Evolutionary conservation across 768 basidiomycete genomes (phyloP), one percentile per base, ranked within the genome.

Genomic region (Exsudoporus frostii): DNA sequence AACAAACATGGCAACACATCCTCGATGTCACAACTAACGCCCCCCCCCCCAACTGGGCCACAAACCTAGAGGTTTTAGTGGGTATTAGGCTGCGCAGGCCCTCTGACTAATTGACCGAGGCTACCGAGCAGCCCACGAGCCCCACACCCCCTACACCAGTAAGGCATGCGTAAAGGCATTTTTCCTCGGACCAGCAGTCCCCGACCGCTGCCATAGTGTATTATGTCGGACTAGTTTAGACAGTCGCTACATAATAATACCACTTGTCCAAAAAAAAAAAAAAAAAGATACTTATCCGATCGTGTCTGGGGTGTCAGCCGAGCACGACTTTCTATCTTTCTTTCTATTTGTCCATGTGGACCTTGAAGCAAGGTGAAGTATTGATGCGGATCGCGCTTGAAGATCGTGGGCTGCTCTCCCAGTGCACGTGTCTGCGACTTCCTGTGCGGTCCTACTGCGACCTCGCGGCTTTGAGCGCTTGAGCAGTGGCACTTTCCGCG

Each of bases 341-440:
- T n/a, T n/a, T n/a, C n/a, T n/a, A n/a, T n/a, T n/a, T n/a, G n/a
- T n/a, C n/a, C n/a, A n/a, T n/a, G n/a, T n/a, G n/a, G n/a, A n/a
- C n/a, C n/a, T n/a, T n/a, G n/a, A n/a, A n/a, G n/a, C n/a, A n/a
- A n/a, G n/a, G n/a, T n/a, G n/a, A n/a, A n/a, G n/a, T n/a, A n/a
- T n/a, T n/a, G n/a, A n/a, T n/a, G n/a, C n/a, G n/a, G n/a, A n/a
- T n/a, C n/a, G n/a, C n/a, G n/a, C n/a, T n/a, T 25, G 25, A 25
- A 25, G 25, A 25, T 25, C 25, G 3, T 25, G 25, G 25, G 25
- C 25, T 25, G 25, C 25, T 25, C 6, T 25, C 4, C 25, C 25
- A 25, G 44, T 34, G 20, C 17, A 19, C 22, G 39, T 29, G 47
- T 42, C 57, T 7, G 7, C 45, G n/a, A n/a, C 55, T 51, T 58